Conservation (phyloP, 352 stramenopile species). For the Pilasporangium apinafurcum region DNA sequence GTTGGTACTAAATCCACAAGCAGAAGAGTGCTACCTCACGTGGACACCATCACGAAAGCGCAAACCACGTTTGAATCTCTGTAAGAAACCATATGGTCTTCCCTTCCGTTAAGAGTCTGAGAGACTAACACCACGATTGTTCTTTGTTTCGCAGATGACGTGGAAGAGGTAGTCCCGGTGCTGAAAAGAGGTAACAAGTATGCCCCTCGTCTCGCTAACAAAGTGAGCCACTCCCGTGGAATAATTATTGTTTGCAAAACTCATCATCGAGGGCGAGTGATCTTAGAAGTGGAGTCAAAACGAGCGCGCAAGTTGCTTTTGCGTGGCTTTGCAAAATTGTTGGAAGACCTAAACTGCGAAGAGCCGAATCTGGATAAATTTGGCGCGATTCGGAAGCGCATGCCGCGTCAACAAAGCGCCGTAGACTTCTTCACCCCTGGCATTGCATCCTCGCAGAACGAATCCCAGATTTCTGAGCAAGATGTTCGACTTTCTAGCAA, state of each 20-base stretch:
- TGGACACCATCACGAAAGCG: constrained; percentile 72
- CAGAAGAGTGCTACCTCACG: constrained; percentile 59
- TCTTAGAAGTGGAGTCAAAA: constrained; percentile 58
- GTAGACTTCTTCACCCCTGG: constrained; percentile 44
- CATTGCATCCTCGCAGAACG: neutral
- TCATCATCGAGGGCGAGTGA: constrained; percentile 49
- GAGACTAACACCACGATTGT: neutral
- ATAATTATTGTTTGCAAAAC: constrained; percentile 65
- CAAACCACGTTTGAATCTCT: constrained; percentile 43
- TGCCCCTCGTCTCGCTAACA: constrained; percentile 38
- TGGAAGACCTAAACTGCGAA: constrained; percentile 38
- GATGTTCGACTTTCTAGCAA: neutral
- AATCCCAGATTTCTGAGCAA: neutral
- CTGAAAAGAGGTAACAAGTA: constrained; percentile 41
- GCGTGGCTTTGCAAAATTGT: constrained; percentile 41
- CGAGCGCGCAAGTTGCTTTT: constrained; percentile 51
- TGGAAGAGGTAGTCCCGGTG: constrained; percentile 51
- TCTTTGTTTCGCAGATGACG: constrained; percentile 33
- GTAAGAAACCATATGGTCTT: constrained; percentile 19
- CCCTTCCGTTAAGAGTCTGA: neutral
- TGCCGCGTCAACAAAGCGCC: constrained; percentile 35
- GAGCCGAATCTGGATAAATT: constrained; percentile 32
- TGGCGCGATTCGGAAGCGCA: constrained; percentile 37
- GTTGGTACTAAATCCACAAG: constrained; percentile 31
- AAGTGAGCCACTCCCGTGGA: constrained; percentile 55